Percentiles rank a stretch among this genome's conserved stretches.
phyloP scores from a whole-genome alignment of 306 rosid genomes.

The Dalbergia oliveri region DNA sequence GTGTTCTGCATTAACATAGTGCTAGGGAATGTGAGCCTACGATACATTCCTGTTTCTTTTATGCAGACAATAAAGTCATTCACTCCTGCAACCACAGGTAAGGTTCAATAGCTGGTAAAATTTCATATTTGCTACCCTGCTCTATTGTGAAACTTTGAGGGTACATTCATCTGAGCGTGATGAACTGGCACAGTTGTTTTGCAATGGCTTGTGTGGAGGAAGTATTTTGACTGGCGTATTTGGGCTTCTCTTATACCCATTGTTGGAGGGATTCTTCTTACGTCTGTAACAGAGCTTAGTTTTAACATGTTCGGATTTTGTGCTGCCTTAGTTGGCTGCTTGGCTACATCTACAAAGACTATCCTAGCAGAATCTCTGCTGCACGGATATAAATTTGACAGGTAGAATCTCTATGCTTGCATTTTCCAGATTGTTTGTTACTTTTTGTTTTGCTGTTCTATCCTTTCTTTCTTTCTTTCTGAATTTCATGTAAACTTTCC shows the following conservation, averaged over 20 bases:
- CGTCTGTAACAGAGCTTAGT: slow-evolving; percentile 94
- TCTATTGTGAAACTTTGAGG: slow-evolving; percentile 9
- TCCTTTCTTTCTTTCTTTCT: slow-evolving; percentile 8
- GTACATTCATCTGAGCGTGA: slow-evolving; percentile 48
- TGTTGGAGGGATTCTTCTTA: slow-evolving; percentile 98
- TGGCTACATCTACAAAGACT: slow-evolving; percentile 97
- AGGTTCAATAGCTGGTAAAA: slow-evolving; percentile 28
- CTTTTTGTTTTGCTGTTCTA: slow-evolving; percentile 35
- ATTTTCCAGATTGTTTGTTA: slow-evolving; percentile 8
- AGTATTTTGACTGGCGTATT: slow-evolving; percentile 89
- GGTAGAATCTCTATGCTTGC: slow-evolving; percentile 58
- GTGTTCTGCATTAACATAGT: slow-evolving; percentile 97
- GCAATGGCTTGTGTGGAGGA: slow-evolving; percentile 98
- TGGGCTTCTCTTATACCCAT: slow-evolving; percentile 95
- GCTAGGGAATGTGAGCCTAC: slow-evolving; percentile 92
- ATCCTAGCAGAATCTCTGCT: slow-evolving; percentile 93
- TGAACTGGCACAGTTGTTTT: slow-evolving; percentile 71
- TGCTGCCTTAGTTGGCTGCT: slow-evolving; percentile 97
- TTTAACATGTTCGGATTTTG: slow-evolving; percentile 94
- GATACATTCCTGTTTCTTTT: slow-evolving; percentile 98
- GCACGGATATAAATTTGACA: slow-evolving; percentile 98
- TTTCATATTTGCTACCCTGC: slow-evolving; percentile 27
- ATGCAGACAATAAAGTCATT: slow-evolving; percentile 99
- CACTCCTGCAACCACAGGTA: slow-evolving; percentile 99
- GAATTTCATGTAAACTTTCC: slow-evolving; percentile 19